phyloP scores from a whole-genome alignment of 371 early-diverging fungal species.

The Apophysomyces elegans region DNA sequence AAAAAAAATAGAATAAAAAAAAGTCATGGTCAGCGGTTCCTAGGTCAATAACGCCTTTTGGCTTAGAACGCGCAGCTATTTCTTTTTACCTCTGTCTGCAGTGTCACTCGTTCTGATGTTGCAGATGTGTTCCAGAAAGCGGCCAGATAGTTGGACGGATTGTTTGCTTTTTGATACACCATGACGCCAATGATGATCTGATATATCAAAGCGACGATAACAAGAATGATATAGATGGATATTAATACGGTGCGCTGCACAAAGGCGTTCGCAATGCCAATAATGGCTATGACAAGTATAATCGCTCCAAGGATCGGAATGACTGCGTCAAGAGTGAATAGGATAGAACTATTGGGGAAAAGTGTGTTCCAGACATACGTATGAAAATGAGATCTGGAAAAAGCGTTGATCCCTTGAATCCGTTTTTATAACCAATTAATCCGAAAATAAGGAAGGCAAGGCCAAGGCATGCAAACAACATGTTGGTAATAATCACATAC shows the following conservation, averaged over 20 bases:
- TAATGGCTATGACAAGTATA: constrained; percentile 41
- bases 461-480: constrained; percentile 47
- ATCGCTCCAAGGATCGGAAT: constrained; percentile 44
- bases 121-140: constrained; percentile 38
- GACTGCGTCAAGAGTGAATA: constrained; percentile 19
- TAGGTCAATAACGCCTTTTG: not conserved
- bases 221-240: constrained; percentile 42
- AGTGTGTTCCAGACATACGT: constrained; percentile 30
- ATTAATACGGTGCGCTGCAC: constrained; percentile 29
- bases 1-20: not conserved
- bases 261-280: constrained; percentile 43
- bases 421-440: constrained; percentile 41
- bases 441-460: constrained; percentile 49
- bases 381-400: constrained; percentile 43
- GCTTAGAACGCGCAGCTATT: not conserved
- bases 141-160: constrained; percentile 34
- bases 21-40: not conserved
- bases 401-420: constrained; percentile 42
- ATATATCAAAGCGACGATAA: constrained; percentile 37
- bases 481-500: constrained; percentile 50
- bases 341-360: not conserved
- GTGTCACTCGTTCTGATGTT: constrained; percentile 19
- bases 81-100: constrained; percentile 22
- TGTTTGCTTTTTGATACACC: constrained; percentile 42
- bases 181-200: constrained; percentile 50